These are phyloP conservation scores for Lactarius akahatsu DNA, from an alignment of 768 basidiomycete genomes.

Conservation along the genomic window DNA sequence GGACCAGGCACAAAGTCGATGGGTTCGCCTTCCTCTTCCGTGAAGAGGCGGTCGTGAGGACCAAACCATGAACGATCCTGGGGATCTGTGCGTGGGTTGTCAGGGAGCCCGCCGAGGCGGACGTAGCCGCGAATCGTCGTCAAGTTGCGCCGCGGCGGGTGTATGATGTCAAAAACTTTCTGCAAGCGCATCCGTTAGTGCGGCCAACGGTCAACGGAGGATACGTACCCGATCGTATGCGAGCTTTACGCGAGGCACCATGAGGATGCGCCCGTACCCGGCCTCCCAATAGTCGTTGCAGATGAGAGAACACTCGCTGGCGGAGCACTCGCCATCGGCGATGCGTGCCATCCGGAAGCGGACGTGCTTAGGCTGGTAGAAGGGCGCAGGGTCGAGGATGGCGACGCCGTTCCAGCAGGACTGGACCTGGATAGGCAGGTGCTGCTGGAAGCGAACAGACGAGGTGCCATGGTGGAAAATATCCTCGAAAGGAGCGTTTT, in stretches of 20 bases:
- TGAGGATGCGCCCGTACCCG: constrained; percentile 94
- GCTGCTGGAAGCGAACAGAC: constrained; percentile 79
- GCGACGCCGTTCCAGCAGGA: constrained; percentile 99
- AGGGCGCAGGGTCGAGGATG: constrained; percentile 90
- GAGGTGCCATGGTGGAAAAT: constrained; percentile 87
- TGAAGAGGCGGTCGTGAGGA: constrained; percentile 93
- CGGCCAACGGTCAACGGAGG: not conserved
- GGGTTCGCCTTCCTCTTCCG: constrained; percentile 77
- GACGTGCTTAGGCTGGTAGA: constrained; percentile 89
- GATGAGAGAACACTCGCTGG: constrained; percentile 92
- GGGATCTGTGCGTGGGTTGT: constrained; percentile 94
- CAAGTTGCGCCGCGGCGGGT: constrained; percentile 85
- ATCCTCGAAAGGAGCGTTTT: constrained; percentile 94
- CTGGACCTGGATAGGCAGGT: constrained; percentile 95
- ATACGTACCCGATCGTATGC: constrained; percentile 83
- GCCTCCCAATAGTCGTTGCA: constrained; percentile 99
- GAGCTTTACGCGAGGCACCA: constrained; percentile 95
- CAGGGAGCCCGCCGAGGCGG: constrained; percentile 93
- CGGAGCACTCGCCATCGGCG: constrained; percentile 87
- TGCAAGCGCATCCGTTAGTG: constrained; percentile 35
- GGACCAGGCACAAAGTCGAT: constrained; percentile 81
- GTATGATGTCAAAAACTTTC: constrained; percentile 94
- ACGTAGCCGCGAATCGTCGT: constrained; percentile 95
- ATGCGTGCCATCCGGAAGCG: constrained; percentile 95
- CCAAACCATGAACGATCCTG: constrained; percentile 99